phyloP scores from a whole-genome alignment of 768 basidiomycete species.

The Crepidotus variabilis region DNA sequence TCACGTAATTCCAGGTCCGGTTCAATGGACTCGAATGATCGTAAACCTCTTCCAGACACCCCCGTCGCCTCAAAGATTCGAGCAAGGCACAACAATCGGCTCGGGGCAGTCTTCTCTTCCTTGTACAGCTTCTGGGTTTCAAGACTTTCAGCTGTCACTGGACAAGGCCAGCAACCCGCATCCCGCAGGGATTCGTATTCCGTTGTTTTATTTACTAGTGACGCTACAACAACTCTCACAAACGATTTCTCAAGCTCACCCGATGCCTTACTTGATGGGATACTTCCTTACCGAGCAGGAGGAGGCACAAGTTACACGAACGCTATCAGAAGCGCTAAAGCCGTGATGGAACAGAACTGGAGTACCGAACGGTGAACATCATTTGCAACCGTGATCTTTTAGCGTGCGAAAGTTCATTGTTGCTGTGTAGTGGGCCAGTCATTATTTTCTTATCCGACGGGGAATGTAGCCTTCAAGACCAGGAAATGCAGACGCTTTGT shows the following conservation, averaged over 20 bases:
- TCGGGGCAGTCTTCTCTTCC: conserved; percentile 58
- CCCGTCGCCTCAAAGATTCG: conserved; percentile 14
- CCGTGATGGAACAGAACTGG: conserved; percentile 43
- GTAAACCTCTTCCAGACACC: conserved; percentile 39
- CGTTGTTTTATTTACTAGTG: conserved; percentile 41
- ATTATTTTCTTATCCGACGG: conserved; percentile 52
- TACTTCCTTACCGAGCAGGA: conserved; percentile 27
- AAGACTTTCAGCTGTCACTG: conserved; percentile 33
- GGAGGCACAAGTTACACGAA: conserved; percentile 41
- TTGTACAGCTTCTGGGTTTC: conserved; percentile 55
- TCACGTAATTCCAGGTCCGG: conserved; percentile 49
- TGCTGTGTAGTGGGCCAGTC: conserved; percentile 4
- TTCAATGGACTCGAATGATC: conserved; percentile 44
- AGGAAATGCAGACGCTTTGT: conserved; percentile 38
- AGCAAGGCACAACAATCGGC: conserved; percentile 36
- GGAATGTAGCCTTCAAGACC: conserved; percentile 39
- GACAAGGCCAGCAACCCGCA: conserved; percentile 13
- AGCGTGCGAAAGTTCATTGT: background rate
- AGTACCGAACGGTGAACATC: conserved; percentile 40
- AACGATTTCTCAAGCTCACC: conserved; percentile 48
- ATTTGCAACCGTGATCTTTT: background rate
- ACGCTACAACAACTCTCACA: conserved; percentile 18
- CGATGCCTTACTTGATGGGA: conserved; percentile 33
- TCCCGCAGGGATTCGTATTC: conserved; percentile 52
- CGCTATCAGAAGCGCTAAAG: conserved; percentile 34